These are phyloP conservation scores for Colletotrichum chlorophyti DNA, from an alignment of 2,329 filamentous ascomycete genomes.

Conservation along the genomic window DNA sequence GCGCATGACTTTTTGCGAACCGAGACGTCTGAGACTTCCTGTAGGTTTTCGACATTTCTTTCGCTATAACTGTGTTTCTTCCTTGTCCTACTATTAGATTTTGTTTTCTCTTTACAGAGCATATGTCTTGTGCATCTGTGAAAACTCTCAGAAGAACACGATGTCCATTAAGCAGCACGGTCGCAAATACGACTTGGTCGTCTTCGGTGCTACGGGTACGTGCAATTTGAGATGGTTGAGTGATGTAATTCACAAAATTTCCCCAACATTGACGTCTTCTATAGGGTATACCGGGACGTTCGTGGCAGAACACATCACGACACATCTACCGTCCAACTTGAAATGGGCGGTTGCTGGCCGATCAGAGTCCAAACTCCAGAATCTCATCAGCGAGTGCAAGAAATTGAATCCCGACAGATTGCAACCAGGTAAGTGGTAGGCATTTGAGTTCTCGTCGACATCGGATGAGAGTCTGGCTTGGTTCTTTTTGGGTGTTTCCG, in stretches of 20 bases:
- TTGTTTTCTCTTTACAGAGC: neutral
- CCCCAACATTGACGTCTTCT: neutral
- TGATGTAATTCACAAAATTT: neutral
- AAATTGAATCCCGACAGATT: constrained; percentile 71
- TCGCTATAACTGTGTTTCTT: neutral
- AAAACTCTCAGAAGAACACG: no score
- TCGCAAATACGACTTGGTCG: constrained; percentile 63
- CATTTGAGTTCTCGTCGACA: neutral
- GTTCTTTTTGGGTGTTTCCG: neutral
- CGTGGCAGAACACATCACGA: constrained; percentile 77
- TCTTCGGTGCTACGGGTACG: constrained; percentile 65
- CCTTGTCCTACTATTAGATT: neutral
- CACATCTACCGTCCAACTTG: constrained; percentile 74
- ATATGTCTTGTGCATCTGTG: neutral
- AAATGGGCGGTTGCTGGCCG: constrained; percentile 91
- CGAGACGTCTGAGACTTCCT: constrained; percentile 11
- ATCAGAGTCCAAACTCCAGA: constrained; percentile 76
- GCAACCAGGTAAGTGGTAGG: constrained; percentile 66
- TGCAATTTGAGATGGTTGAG: neutral
- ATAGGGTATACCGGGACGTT: constrained; percentile 83
- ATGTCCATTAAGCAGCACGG: constrained; percentile 58
- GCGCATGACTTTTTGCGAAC: constrained; percentile 7
- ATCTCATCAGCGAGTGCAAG: constrained; percentile 71
- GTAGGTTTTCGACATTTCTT: neutral
- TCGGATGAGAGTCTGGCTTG: constrained; percentile 8